phyloP scores from a whole-genome alignment of 768 basidiomycete genomes.

The Cytidiella melzeri region DNA sequence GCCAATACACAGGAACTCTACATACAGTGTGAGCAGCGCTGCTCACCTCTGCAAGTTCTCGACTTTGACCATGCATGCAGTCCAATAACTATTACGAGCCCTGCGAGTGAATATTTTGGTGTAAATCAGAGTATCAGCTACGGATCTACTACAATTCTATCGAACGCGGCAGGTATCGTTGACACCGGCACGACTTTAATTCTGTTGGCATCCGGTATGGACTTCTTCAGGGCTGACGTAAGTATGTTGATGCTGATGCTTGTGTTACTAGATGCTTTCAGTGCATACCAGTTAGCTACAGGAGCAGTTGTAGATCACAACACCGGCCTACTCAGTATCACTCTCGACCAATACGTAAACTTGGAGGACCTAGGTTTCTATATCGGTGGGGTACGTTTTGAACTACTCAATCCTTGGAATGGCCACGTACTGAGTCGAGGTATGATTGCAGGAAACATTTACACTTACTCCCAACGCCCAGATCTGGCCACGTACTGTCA shows the following conservation, averaged over 20 bases:
- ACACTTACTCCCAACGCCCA: conserved; percentile 38
- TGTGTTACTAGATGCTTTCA: conserved; percentile 18
- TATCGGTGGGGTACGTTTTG: conserved; percentile 9
- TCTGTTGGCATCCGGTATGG: conserved; percentile 21
- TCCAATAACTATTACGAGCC: conserved; percentile 10
- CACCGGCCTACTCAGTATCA: conserved; percentile 17
- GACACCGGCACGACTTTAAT: conserved; percentile 30
- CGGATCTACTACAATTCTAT: conserved; percentile 16
- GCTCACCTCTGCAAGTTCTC: not conserved
- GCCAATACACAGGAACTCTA: conserved; percentile 7
- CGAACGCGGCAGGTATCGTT: conserved; percentile 22
- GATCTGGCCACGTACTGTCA: conserved; percentile 28
- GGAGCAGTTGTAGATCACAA: conserved; percentile 8
- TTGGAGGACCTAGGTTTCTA: conserved; percentile 19
- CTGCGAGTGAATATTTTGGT: conserved; percentile 9
- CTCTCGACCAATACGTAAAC: conserved; percentile 16
- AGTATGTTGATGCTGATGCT: not conserved
- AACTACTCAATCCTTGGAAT: not conserved
- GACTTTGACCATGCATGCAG: not conserved
- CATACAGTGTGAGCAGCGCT: not conserved
- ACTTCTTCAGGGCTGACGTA: not conserved
- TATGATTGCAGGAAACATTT: conserved; percentile 23
- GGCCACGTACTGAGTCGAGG: not conserved
- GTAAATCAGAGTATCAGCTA: conserved; percentile 11
- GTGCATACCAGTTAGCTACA: conserved; percentile 18